phyloP scores from a whole-genome alignment of 257 asterid species.

The Thymus quinquecostatus region DNA sequence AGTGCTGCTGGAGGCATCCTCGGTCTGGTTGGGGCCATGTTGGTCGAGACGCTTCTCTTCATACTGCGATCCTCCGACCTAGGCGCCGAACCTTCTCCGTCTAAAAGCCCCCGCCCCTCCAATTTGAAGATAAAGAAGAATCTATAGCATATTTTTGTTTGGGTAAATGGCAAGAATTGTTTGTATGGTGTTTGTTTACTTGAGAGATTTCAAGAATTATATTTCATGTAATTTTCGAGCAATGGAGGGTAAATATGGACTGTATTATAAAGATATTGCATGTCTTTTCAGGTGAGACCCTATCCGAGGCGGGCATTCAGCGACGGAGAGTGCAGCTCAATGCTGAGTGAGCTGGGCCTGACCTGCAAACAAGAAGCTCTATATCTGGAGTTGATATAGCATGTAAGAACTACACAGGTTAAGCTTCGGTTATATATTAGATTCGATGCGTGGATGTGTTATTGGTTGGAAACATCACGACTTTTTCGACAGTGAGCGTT shows the following conservation, averaged over 20 bases:
- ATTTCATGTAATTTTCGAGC: too few species aligned
- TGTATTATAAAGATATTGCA: slow-evolving; percentile 2
- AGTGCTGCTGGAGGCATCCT: slow-evolving; percentile 97
- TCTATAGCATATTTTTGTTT: slow-evolving; percentile 34
- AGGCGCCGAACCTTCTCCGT: slow-evolving; percentile 36
- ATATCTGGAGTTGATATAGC: slow-evolving; percentile 80
- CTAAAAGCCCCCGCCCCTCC: slow-evolving; percentile 41
- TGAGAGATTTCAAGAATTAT: too few species aligned
- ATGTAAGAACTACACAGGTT: slow-evolving; percentile 12
- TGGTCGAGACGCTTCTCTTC: slow-evolving; percentile 86
- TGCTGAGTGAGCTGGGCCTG: slow-evolving; percentile 79
- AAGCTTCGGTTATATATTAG: slow-evolving; percentile 14
- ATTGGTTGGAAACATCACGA: slow-evolving; percentile 30
- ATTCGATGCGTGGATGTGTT: slow-evolving; percentile 17
- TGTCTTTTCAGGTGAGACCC: slow-evolving; percentile 72
- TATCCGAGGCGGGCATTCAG: slow-evolving; percentile 87
- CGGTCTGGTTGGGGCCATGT: slow-evolving; percentile 87
- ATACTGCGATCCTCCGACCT: slow-evolving; percentile 58
- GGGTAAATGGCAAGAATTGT: too few species aligned
- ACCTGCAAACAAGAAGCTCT: slow-evolving; percentile 96
- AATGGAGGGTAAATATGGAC: background rate
- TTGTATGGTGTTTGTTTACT: too few species aligned
- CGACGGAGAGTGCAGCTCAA: slow-evolving; percentile 61
- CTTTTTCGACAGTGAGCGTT: slow-evolving; percentile 13
- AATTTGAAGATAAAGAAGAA: slow-evolving; percentile 56